phyloP scores from a whole-genome alignment of 306 rosid genomes.

The Vachellia collinsii region DNA sequence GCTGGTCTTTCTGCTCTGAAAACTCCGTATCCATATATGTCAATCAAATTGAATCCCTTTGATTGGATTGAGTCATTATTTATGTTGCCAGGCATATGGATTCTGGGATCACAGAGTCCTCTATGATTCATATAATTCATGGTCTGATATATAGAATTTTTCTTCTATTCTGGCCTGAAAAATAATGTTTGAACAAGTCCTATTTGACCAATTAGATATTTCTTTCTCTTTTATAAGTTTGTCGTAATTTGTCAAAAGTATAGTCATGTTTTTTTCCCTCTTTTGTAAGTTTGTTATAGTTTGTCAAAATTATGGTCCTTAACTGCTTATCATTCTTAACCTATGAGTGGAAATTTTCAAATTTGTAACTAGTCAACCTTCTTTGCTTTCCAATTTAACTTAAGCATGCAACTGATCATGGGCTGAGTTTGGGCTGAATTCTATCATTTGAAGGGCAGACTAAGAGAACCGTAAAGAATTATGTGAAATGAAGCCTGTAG shows the following conservation, averaged over 20 bases:
- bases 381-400: conserved; percentile 33
- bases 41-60: conserved; percentile 20
- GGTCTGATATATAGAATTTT: background rate
- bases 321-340: conserved; percentile 12
- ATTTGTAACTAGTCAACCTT: background rate
- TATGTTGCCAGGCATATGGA: background rate
- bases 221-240: background rate
- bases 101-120: background rate
- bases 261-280: background rate
- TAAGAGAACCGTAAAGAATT: background rate
- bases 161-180: background rate
- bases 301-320: background rate
- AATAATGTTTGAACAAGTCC: background rate
- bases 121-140: background rate
- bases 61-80: background rate
- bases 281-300: background rate
- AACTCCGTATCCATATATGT: conserved; percentile 83
- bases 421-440: background rate
- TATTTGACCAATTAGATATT: conserved; percentile 12
- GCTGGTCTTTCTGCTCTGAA: conserved; percentile 95
- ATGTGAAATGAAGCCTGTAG: background rate
- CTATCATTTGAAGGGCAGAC: background rate
- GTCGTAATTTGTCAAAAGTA: background rate
- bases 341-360: conserved; percentile 27
- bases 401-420: background rate